Percentiles rank a stretch among this genome's conserved stretches.
These are phyloP conservation scores for Coniferiporia sulphurascens DNA, from an alignment of 1,284 basidiomycete species.

Conservation along the genomic window DNA sequence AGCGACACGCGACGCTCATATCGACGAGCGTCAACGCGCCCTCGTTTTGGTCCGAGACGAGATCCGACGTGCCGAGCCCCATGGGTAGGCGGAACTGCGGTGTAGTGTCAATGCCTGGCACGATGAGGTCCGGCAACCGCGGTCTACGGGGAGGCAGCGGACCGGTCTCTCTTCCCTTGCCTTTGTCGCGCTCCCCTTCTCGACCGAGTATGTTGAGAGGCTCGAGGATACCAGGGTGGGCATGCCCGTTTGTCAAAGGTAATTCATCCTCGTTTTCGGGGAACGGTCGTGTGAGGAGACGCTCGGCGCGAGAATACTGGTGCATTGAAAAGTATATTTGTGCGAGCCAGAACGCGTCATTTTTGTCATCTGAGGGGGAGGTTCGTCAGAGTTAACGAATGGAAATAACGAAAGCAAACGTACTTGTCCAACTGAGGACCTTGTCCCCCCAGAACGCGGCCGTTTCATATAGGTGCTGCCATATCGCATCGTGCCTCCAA, in stretches of 20 bases:
- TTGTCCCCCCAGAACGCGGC: conserved; percentile 99
- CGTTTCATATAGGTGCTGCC: conserved; percentile 97
- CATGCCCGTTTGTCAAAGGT: conserved; percentile 40
- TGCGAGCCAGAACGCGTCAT: conserved; percentile 98
- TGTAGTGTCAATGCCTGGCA: conserved; percentile 7
- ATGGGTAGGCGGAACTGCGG: conserved; percentile 43
- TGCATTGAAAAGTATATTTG: conserved; percentile 95
- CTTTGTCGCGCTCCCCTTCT: conserved; percentile 34
- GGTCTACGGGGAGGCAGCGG: conserved; percentile 32
- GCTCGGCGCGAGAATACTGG: conserved; percentile 91
- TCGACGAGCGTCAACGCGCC: conserved; percentile 78
- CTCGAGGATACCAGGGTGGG: conserved; percentile 27
- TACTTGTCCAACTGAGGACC: conserved; percentile 90
- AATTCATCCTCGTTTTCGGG: conserved; percentile 37
- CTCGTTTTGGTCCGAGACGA: conserved; percentile 55
- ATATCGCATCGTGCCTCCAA: conserved; percentile 96
- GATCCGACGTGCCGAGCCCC: conserved; percentile 60
- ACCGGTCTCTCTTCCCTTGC: conserved; percentile 55
- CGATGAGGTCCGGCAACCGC: conserved; percentile 1
- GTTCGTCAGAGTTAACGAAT: conserved; percentile 5
- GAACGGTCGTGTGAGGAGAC: conserved; percentile 83
- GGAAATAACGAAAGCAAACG: conserved; percentile 31
- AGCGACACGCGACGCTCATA: conserved; percentile 88
- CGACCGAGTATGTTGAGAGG: conserved; percentile 19
- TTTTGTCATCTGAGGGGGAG: conserved; percentile 67